phyloP scores from a whole-genome alignment of 441 rosid genomes.

The Raphanus hybrid region DNA sequence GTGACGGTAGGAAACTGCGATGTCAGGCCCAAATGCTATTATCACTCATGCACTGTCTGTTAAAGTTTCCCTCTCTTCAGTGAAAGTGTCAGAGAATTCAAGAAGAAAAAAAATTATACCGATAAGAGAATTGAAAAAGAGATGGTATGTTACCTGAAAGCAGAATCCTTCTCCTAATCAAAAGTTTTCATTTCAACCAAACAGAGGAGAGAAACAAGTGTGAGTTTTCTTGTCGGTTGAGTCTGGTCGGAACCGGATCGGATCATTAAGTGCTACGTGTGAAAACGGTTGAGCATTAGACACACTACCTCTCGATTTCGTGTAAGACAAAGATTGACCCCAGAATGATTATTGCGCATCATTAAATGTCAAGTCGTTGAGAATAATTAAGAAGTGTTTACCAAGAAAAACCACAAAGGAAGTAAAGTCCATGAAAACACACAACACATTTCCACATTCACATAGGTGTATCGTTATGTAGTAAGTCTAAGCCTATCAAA shows the following conservation, averaged over 20 bases:
- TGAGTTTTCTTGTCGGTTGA: no score
- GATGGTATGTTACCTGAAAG: no score
- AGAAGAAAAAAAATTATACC: no score
- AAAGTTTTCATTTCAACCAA: no score
- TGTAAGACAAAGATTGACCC: background rate
- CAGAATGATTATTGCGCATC: background rate
- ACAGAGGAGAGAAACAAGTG: no score
- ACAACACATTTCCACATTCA: background rate
- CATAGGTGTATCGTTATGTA: background rate
- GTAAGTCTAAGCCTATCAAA: slow-evolving; percentile 1
- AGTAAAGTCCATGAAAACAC: background rate
- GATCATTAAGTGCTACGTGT: slow-evolving; percentile 4
- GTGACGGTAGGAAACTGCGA: no score
- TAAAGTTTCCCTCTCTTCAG: no score
- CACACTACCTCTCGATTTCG: background rate
- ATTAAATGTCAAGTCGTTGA: background rate
- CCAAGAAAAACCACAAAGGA: background rate
- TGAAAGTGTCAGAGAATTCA: no score
- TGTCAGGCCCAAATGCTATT: no score
- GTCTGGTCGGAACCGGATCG: background rate
- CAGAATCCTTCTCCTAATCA: no score
- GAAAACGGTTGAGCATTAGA: slow-evolving; percentile 9
- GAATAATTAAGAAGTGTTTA: background rate
- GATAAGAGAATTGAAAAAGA: no score
- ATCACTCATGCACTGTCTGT: no score